phyloP scores from a whole-genome alignment of 2,329 filamentous ascomycete genomes.

The Claviceps purpurea region DNA sequence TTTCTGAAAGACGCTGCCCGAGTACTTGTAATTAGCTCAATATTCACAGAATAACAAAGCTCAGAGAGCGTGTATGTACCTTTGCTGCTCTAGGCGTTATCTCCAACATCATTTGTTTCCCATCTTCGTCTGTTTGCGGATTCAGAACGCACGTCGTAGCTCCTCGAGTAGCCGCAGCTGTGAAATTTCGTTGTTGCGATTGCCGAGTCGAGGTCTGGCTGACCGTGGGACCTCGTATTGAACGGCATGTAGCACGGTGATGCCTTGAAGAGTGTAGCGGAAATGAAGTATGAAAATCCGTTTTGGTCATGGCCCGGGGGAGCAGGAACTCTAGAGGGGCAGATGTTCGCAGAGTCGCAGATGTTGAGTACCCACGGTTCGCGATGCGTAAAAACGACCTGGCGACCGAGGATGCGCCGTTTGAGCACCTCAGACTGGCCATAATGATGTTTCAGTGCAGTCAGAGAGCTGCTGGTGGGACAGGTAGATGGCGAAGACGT shows the following conservation, averaged over 20 bases:
- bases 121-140: slow-evolving; percentile 67
- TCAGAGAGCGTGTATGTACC: slow-evolving; percentile 28
- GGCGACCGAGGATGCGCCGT: slow-evolving; percentile 25
- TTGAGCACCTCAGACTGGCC: slow-evolving; percentile 21
- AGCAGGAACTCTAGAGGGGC: slow-evolving; percentile 26
- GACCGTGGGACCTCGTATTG: neutral
- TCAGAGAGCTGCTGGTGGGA: neutral
- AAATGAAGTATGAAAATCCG: neutral
- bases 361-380: slow-evolving; percentile 19
- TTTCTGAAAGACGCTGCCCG: slow-evolving; percentile 56
- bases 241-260: neutral
- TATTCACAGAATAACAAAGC: neutral
- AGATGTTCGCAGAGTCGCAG: slow-evolving; percentile 11
- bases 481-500: neutral
- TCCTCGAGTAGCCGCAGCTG: slow-evolving; percentile 19
- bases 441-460: slow-evolving; percentile 12
- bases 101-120: slow-evolving; percentile 68
- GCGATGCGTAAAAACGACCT: slow-evolving; percentile 29
- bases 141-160: slow-evolving; percentile 48
- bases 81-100: slow-evolving; percentile 75
- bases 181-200: slow-evolving; percentile 19
- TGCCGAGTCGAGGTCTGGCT: neutral
- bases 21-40: neutral
- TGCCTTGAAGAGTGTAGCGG: neutral
- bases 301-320: slow-evolving; percentile 15